Evolutionary conservation across 2,329 filamentous ascomycete species (phyloP).

Genomic region (Coniochaeta sp.): DNA sequence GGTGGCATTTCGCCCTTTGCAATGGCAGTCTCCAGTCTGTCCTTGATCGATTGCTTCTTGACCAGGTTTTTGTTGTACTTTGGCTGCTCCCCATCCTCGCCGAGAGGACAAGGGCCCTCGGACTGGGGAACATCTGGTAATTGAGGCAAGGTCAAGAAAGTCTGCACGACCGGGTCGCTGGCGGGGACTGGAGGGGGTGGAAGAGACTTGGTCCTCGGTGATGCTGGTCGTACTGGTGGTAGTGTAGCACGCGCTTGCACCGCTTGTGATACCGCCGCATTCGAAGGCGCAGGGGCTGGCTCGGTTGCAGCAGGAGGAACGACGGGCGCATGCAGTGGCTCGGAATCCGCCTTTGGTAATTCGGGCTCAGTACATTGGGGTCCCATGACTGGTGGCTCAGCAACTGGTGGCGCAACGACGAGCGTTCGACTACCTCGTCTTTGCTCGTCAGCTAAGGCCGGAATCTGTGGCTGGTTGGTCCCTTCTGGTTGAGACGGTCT

Average conservation of each 20-base stretch:
- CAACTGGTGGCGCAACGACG: not conserved
- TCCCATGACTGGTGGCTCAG: not conserved
- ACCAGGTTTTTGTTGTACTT: conserved; percentile 56
- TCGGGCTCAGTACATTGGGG: not conserved
- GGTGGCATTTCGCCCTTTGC: conserved; percentile 77
- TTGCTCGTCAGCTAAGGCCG: not conserved
- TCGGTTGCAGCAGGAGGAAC: not conserved
- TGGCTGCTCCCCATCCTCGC: conserved; percentile 30
- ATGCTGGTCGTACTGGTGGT: not conserved
- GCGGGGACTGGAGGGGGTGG: conserved; percentile 26
- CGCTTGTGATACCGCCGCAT: not conserved
- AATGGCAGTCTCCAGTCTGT: conserved; percentile 56
- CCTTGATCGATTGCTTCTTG: conserved; percentile 54
- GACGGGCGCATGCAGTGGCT: not conserved
- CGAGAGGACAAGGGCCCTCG: conserved; percentile 26
- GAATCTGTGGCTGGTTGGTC: not conserved
- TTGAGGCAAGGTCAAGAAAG: conserved; percentile 14
- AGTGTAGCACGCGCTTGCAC: not conserved
- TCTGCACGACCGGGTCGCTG: conserved; percentile 34
- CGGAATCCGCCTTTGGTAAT: not conserved
- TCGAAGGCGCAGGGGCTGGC: not conserved
- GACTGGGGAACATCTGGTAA: conserved; percentile 17
- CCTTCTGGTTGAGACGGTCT: not conserved
- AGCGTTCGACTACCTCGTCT: not conserved
- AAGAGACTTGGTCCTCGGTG: not conserved